phyloP scores from a whole-genome alignment of 2,329 filamentous ascomycete genomes.

The Lachnellula cervina region DNA sequence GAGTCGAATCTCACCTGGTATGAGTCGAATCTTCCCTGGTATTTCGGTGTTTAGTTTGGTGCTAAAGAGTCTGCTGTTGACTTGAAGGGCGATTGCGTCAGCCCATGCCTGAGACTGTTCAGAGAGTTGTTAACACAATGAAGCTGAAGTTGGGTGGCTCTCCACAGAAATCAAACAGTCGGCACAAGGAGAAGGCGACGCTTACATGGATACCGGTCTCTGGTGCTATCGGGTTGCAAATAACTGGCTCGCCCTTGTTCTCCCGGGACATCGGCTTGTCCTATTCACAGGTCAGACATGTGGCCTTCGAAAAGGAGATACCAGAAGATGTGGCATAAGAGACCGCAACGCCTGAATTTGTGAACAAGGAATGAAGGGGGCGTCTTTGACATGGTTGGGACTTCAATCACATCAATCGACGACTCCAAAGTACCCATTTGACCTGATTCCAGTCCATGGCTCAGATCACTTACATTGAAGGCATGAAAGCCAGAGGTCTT shows the following conservation, averaged over 20 bases:
- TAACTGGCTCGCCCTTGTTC: not conserved
- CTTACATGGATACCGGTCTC: constrained; percentile 11
- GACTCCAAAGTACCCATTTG: too few species aligned
- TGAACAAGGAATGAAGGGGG: too few species aligned
- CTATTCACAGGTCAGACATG: not conserved
- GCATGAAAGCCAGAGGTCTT: constrained; percentile 11
- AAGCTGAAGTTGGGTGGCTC: not conserved
- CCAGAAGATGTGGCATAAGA: too few species aligned
- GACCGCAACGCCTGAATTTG: too few species aligned
- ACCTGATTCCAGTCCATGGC: not conserved
- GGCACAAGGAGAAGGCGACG: not conserved
- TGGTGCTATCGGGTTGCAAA: not conserved
- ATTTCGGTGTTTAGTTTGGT: too few species aligned
- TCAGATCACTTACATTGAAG: constrained; percentile 6
- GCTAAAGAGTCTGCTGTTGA: constrained; percentile 1
- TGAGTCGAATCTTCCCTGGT: too few species aligned
- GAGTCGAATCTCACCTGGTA: not conserved
- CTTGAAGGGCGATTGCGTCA: constrained; percentile 2
- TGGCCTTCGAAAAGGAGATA: too few species aligned
- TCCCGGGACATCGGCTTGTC: not conserved
- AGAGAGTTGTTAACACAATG: not conserved
- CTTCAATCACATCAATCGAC: too few species aligned
- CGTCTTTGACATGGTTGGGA: too few species aligned
- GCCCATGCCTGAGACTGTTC: constrained; percentile 9
- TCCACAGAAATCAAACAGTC: not conserved